phyloP scores from a whole-genome alignment of 768 basidiomycete species.

The Boletus rex-veris region DNA sequence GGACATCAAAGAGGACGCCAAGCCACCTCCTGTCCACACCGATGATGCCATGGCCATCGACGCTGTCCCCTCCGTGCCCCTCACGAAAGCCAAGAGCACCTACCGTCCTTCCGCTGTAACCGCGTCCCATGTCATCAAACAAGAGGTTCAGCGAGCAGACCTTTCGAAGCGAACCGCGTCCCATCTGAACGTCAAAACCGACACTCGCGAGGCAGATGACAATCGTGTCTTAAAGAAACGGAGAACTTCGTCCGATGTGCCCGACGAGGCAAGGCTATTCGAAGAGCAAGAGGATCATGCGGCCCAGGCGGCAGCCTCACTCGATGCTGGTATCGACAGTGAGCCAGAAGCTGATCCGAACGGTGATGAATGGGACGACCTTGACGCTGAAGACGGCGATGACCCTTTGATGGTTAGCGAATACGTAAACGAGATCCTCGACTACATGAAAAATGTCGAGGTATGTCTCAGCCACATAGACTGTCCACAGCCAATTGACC shows the following conservation, averaged over 20 bases:
- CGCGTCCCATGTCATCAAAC: slow-evolving; percentile 22
- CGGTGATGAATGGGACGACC: slow-evolving; percentile 76
- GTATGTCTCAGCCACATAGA: slow-evolving; percentile 38
- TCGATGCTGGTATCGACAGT: slow-evolving; percentile 40
- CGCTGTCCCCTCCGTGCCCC: slow-evolving; percentile 29
- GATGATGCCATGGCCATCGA: slow-evolving; percentile 58
- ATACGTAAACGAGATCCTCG: slow-evolving; percentile 91
- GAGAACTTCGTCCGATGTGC: slow-evolving; percentile 65
- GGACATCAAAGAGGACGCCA: slow-evolving; percentile 27
- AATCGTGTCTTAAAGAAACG: slow-evolving; percentile 69
- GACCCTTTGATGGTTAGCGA: slow-evolving; percentile 98
- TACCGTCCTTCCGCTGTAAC: slow-evolving; percentile 32
- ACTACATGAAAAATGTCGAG: slow-evolving; percentile 85
- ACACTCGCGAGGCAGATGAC: slow-evolving; percentile 50
- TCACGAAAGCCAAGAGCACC: not conserved
- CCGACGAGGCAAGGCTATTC: slow-evolving; percentile 41
- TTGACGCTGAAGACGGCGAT: slow-evolving; percentile 87
- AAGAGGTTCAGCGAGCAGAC: slow-evolving; percentile 28
- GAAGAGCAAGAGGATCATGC: slow-evolving; percentile 39
- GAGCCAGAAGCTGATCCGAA: slow-evolving; percentile 66
- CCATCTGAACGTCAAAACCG: slow-evolving; percentile 32
- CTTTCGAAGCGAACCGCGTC: slow-evolving; percentile 32
- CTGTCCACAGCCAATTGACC: not conserved
- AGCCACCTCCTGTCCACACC: slow-evolving; percentile 25
- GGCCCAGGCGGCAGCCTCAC: slow-evolving; percentile 37